Base-by-base conservation (phyloP, 805 yeast species). In the Saccharomycopsis sp. region DNA sequence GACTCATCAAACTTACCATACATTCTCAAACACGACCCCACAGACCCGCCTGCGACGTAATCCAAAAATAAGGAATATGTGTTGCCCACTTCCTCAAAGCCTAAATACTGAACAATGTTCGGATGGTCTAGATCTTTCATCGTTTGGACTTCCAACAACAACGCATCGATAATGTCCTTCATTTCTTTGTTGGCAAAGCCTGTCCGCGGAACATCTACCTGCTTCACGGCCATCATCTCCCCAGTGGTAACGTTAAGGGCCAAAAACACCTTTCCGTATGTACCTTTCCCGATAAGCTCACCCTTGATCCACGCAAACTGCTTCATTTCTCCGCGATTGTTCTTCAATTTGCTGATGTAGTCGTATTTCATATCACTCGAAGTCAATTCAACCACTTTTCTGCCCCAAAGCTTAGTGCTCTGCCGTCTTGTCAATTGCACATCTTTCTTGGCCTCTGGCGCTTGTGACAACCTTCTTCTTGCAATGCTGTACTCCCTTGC, bases 231-330 rank as follows among this genome's bases (percentile, higher is more conserved):
- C 64, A 92, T 81, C 95, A 92, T 87, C 54, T 92, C 99, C 41
- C 97, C 97, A 0, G 95, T 86, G 1, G 97, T 92, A 13, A 87
- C 88, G 59, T 92, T 92, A 54, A 92, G 68, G 1, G 95, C 96
- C 42, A 92, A 66, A 55, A 71, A 89, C 1, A 92, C 99, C 27
- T 84, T 79, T 7, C 98, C 99, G 65, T 88, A 92, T 1, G 96
- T 88, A 0, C 99, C 99, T 44, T 85, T 76, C 0, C 99, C 99
- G 43, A 92, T 86, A 48, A 92, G 67, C 54, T 88, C 96, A 68
- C 99, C 99, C 56, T 86, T 86, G 37, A 94, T 81, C 99, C 99
- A 92, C 0, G 94, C 94, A 63, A 87, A 89, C 60, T 88, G 94
- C 53, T 77, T 82, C 55, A 73, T 72, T 38, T 76, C 73, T 10